Conservation (phyloP, 768 basidiomycete genomes). For the Leccinum longicurvipes region DNA sequence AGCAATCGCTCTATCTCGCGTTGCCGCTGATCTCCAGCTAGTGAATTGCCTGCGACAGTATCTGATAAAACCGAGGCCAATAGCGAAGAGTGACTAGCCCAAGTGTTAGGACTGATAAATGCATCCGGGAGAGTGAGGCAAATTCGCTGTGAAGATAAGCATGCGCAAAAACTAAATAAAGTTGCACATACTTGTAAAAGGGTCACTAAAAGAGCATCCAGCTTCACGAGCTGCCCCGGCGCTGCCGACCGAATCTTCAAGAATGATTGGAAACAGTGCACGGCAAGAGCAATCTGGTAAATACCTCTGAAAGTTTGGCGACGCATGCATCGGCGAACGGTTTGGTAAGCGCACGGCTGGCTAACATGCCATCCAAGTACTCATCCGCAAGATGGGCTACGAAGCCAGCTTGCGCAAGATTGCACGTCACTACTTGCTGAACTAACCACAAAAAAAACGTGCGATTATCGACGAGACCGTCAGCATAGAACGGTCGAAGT, state of each 20-base stretch:
- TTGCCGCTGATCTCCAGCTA: slow-evolving; percentile 28
- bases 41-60: slow-evolving; percentile 28
- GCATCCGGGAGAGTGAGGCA: slow-evolving; percentile 73
- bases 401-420: slow-evolving; percentile 80
- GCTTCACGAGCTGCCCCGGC: slow-evolving; percentile 51
- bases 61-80: slow-evolving; percentile 40
- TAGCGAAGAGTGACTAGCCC: slow-evolving; percentile 51
- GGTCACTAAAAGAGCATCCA: slow-evolving; percentile 50
- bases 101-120: slow-evolving; percentile 69
- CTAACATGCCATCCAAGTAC: slow-evolving; percentile 68
- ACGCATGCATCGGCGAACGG: slow-evolving; percentile 74
- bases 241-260: slow-evolving; percentile 54
- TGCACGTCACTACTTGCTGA: slow-evolving; percentile 71
- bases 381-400: slow-evolving; percentile 74
- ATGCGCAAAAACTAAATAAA: not conserved
- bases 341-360: slow-evolving; percentile 61
- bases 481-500: slow-evolving; percentile 71
- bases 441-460: slow-evolving; percentile 79
- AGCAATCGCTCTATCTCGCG: slow-evolving; percentile 48
- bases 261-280: slow-evolving; percentile 1
- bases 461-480: slow-evolving; percentile 75
- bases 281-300: slow-evolving; percentile 16
- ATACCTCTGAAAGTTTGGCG: slow-evolving; percentile 59
- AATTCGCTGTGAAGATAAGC: slow-evolving; percentile 45
- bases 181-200: slow-evolving; percentile 54